Evolutionary conservation across 768 basidiomycete species (phyloP), one percentile per base, ranked within the genome.

Genomic region (Piloderma croceum): DNA sequence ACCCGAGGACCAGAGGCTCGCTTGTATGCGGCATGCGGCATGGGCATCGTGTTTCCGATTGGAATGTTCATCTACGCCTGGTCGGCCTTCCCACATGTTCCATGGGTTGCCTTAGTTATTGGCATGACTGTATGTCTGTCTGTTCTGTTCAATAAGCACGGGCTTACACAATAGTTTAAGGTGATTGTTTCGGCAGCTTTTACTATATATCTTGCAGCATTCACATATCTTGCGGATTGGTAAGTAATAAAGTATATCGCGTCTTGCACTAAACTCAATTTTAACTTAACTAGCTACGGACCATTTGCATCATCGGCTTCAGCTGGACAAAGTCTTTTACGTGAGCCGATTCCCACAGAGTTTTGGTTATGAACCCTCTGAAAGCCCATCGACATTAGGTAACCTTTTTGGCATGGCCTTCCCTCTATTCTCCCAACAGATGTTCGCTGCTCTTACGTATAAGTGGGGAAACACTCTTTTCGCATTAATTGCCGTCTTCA

Each of bases 11-110:
- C 9, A 15, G 82, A 85, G 61, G 81, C 83, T 6, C 71, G 83
- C 10, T 60, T 85, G 18, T 80, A 73, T 44, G 58, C 64, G 17
- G 70, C 79, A 10, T 80, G 80, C 48, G 54, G 69, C 24, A 77
- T 76, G 0, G 73, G 69, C 0, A 33, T 81, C 31, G 49, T 77
- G 9, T 64, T 81, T 34, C 80, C 82, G 0, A 45, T 58, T 0
- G 74, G 73, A 15, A 78, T 83, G 72, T 74, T 85, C 59, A 76
- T 86, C 23, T 89, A 79, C 47, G 83, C 79, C 0, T 86, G 82
- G 77, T 77, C 79, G 3, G 73, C 77, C 10, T 74, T 66, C 44
- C 42, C 69, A 0, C 50, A 47, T 11, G 65, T 85, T 3, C 72
- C 69, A 39, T 88, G 85, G 84, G 74, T 81, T 31, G 76, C 61